A percentile compares a stretch with the other conserved stretches of the same genome.
These are phyloP conservation scores for Coemansia sp. DNA, from an alignment of 192 early-diverging fungal genomes.

Conservation along the genomic window DNA sequence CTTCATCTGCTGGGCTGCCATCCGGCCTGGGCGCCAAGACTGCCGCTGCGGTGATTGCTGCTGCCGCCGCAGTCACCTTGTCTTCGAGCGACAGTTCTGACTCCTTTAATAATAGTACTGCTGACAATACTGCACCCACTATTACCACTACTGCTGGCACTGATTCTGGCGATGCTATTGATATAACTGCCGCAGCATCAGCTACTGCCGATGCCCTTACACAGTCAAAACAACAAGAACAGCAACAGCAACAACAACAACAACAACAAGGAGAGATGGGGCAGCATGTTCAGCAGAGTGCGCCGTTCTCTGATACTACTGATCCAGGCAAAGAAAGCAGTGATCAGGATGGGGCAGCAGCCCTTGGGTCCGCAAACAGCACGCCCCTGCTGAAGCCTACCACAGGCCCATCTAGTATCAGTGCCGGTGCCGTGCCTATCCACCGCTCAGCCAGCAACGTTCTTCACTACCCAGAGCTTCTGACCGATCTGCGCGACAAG, in stretches of 20 bases:
- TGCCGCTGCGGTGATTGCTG: slow-evolving; percentile 43
- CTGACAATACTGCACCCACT: slow-evolving; percentile 10
- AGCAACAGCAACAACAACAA: background rate
- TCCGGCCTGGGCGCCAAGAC: slow-evolving; percentile 49
- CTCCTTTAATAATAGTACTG: slow-evolving; percentile 8
- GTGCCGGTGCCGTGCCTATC: slow-evolving; percentile 23
- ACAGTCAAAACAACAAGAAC: slow-evolving; percentile 13
- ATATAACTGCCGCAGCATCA: slow-evolving; percentile 7
- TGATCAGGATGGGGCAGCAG: slow-evolving; percentile 2
- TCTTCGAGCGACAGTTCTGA: slow-evolving; percentile 8
- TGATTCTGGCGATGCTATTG: background rate
- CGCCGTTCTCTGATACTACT: background rate
- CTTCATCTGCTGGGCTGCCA: slow-evolving; percentile 48
- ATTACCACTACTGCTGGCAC: slow-evolving; percentile 15
- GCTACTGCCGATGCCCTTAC: slow-evolving; percentile 9
- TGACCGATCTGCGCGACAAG: slow-evolving; percentile 52
- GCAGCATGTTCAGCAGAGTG: background rate
- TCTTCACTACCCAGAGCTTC: slow-evolving; percentile 54
- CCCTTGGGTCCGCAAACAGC: slow-evolving; percentile 33
- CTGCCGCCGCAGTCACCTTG: slow-evolving; percentile 24
- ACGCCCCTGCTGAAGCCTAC: slow-evolving; percentile 39
- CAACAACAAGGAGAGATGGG: background rate
- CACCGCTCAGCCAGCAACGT: slow-evolving; percentile 55
- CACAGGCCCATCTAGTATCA: background rate
- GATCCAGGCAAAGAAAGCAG: background rate